These are phyloP conservation scores for Narthecium ossifragum DNA, from an alignment of 106 monocot species.

Conservation along the genomic window DNA sequence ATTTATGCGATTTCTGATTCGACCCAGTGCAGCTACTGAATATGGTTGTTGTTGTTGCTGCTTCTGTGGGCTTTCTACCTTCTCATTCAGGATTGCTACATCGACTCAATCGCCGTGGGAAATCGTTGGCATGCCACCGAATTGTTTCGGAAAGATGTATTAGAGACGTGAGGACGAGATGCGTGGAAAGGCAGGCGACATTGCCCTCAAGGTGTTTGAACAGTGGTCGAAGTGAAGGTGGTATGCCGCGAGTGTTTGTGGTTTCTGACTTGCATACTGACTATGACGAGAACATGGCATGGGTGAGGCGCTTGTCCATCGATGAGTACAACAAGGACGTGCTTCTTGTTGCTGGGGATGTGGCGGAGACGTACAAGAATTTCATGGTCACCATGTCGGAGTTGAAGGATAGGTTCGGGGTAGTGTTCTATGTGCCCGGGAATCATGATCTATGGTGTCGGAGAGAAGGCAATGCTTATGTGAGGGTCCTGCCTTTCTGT, in stretches of 20 bases:
- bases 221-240: constrained; percentile 5
- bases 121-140: too few relatives aligned
- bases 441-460: constrained; percentile 6
- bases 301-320: constrained; percentile 58
- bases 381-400: constrained; percentile 48
- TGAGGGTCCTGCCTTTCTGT: constrained; percentile 14
- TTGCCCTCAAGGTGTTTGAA: constrained; percentile 39
- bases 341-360: constrained; percentile 74
- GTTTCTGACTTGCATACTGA: constrained; percentile 78
- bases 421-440: constrained; percentile 13
- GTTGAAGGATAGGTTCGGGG: neutral
- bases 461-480: neutral
- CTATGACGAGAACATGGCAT: constrained; percentile 63
- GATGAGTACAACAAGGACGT: constrained; percentile 43
- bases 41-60: too few relatives aligned
- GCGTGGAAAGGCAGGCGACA: constrained; percentile 16
- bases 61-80: too few relatives aligned
- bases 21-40: too few relatives aligned
- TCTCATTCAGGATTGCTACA: too few relatives aligned
- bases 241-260: constrained; percentile 28
- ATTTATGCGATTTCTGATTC: too few relatives aligned
- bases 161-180: neutral
- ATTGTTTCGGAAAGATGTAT: too few relatives aligned
- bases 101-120: too few relatives aligned
- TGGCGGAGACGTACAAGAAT: constrained; percentile 55